Evolutionary conservation across 139 green algal species (phyloP).

Genomic region (Micractinium conductrix): DNA sequence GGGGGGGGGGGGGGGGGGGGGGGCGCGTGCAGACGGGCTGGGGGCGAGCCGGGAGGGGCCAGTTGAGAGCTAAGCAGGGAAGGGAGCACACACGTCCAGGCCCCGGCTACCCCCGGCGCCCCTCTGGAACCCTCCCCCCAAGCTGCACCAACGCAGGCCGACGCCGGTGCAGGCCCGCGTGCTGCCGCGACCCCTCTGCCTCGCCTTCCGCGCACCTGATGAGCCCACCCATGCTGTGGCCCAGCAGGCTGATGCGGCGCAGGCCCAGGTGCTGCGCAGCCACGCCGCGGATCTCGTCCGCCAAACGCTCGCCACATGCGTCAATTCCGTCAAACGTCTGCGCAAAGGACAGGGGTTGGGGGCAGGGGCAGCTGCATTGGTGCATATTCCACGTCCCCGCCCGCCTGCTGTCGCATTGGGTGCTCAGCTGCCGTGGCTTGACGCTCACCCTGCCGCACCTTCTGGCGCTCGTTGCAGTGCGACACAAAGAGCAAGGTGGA

Average conservation of each 20-base stretch:
- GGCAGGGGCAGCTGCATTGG: no score
- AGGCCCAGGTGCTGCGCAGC: constrained; percentile 57
- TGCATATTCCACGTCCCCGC: no score
- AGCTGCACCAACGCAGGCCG: no score
- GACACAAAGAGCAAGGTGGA: constrained; percentile 54
- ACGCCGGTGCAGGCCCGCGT: no score
- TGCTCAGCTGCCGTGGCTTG: not conserved
- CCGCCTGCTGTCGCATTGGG: no score
- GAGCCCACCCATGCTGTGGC: constrained; percentile 79
- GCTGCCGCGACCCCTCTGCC: no score
- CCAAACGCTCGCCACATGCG: constrained; percentile 77
- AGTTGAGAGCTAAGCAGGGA: not conserved
- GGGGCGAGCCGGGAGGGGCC: not conserved
- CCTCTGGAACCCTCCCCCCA: no score
- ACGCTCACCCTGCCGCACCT: not conserved
- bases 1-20: no score
- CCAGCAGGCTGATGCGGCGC: constrained; percentile 71
- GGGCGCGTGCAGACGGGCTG: not conserved
- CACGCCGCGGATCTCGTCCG: constrained; percentile 69
- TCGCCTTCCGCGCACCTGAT: constrained; percentile 55
- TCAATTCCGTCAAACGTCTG: constrained; percentile 85
- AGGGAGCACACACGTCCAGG: not conserved
- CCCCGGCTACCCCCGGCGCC: no score
- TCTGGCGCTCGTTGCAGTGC: constrained; percentile 42
- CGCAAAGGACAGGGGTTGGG: not conserved